Evolutionary conservation across 31 red algal species (phyloP).

Genomic region (Bonnemaisonia californica): DNA sequence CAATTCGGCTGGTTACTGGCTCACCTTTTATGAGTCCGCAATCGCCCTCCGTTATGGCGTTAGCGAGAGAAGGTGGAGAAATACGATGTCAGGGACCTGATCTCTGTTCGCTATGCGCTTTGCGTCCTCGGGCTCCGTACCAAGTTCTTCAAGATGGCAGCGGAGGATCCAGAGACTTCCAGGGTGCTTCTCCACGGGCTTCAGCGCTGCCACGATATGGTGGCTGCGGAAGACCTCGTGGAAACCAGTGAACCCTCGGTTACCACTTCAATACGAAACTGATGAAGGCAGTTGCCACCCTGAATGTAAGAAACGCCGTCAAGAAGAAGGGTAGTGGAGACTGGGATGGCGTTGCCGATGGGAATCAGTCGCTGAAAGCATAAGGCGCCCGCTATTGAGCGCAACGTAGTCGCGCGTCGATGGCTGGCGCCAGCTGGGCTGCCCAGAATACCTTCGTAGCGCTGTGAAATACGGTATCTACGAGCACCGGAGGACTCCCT

Average conservation of each 20-base stretch:
- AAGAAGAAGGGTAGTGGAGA: constrained; percentile 12
- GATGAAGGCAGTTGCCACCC: constrained; percentile 18
- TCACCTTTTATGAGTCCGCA: neutral
- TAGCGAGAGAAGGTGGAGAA: neutral
- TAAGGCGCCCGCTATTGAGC: neutral
- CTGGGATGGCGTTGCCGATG: neutral
- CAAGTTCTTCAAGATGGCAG: neutral
- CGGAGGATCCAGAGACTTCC: neutral
- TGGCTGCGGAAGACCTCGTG: neutral
- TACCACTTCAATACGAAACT: neutral
- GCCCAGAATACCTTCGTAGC: neutral
- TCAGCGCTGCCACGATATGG: neutral
- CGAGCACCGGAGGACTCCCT: neutral
- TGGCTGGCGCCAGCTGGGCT: constrained; percentile 16
- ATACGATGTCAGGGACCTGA: neutral
- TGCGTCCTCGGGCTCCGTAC: neutral
- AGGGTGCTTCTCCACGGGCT: neutral
- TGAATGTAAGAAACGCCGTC: constrained; percentile 8
- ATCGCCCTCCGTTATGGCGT: neutral
- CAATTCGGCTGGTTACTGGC: constrained; percentile 23
- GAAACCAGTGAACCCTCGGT: neutral
- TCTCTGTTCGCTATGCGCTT: neutral
- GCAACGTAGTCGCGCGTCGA: neutral
- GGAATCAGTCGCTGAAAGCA: neutral
- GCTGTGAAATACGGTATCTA: neutral